A percentile compares a stretch with the other conserved stretches of the same genome.
Conservation (phyloP, 805 yeast species). For the Monosporozyma yasuniensis region DNA sequence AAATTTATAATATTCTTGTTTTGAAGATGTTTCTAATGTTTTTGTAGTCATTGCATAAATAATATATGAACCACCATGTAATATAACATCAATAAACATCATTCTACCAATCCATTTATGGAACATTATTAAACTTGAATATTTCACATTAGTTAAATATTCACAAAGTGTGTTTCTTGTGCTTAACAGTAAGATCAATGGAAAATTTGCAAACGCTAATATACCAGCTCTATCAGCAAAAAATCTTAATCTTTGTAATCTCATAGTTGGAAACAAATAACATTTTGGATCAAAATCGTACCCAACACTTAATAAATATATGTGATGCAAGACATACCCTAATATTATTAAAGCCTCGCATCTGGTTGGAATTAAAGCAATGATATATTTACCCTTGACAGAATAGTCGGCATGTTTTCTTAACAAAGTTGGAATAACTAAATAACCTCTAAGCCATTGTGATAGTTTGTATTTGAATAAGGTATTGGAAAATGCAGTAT, state of each 20-base stretch:
- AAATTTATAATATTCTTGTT: constrained; percentile 31
- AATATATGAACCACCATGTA: constrained; percentile 36
- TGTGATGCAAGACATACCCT: constrained; percentile 14
- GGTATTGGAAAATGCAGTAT: constrained; percentile 7
- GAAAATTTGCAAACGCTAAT: constrained; percentile 39
- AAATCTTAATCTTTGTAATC: constrained; percentile 19
- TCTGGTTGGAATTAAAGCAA: constrained; percentile 19
- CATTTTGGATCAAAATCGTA: constrained; percentile 14
- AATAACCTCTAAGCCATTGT: constrained; percentile 13
- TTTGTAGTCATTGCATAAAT: constrained; percentile 26
- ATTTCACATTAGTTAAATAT: constrained; percentile 52
- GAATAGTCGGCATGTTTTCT: constrained; percentile 16
- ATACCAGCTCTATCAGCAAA: constrained; percentile 43
- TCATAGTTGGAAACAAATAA: constrained; percentile 9
- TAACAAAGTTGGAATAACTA: constrained; percentile 12
- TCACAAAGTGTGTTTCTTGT: constrained; percentile 65
- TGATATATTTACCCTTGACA: constrained; percentile 3
- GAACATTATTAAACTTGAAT: constrained; percentile 50
- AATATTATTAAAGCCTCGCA: constrained; percentile 14
- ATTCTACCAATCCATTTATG: constrained; percentile 52
- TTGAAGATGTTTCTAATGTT: constrained; percentile 5
- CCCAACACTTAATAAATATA: constrained; percentile 6
- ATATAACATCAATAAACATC: constrained; percentile 30
- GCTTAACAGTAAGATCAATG: constrained; percentile 52
- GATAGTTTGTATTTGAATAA: constrained; percentile 7